These are phyloP conservation scores for Triangularia verruculosa DNA, from an alignment of 2,329 filamentous ascomycete species.

Conservation along the genomic window DNA sequence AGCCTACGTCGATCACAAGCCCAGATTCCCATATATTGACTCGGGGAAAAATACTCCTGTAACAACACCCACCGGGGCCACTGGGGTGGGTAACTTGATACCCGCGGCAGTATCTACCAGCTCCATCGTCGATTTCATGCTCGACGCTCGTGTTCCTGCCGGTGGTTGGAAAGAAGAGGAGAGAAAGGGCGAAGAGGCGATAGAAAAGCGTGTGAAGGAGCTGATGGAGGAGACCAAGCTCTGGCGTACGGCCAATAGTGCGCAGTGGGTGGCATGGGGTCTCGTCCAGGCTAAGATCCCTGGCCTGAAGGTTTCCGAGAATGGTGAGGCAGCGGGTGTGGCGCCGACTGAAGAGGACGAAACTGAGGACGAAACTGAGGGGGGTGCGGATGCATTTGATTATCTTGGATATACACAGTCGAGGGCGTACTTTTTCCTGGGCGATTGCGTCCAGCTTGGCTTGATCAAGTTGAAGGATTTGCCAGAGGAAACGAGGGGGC, in stretches of 20 bases:
- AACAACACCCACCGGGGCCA: slow-evolving; percentile 48
- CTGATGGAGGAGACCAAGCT: slow-evolving; percentile 75
- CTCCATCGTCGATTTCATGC: slow-evolving; percentile 69
- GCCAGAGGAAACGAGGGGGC: slow-evolving; percentile 60
- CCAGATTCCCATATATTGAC: slow-evolving; percentile 55
- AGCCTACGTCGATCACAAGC: slow-evolving; percentile 80
- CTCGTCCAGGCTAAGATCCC: slow-evolving; percentile 90
- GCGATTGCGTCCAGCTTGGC: slow-evolving; percentile 76
- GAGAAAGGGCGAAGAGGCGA: slow-evolving; percentile 57
- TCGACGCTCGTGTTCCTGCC: slow-evolving; percentile 66
- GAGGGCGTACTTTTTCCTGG: slow-evolving; percentile 90
- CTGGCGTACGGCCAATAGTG: slow-evolving; percentile 85
- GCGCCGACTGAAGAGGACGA: slow-evolving; percentile 38
- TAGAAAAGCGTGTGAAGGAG: slow-evolving; percentile 65
- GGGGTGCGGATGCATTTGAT: slow-evolving; percentile 75
- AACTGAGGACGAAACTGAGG: slow-evolving; percentile 49
- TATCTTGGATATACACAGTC: slow-evolving; percentile 91
- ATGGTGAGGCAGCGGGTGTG: slow-evolving; percentile 28
- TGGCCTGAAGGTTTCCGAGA: slow-evolving; percentile 46
- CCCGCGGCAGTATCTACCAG: slow-evolving; percentile 40
- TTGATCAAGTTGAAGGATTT: slow-evolving; percentile 74
- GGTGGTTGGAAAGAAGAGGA: slow-evolving; percentile 61
- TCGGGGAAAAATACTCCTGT: slow-evolving; percentile 25
- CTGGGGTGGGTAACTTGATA: slow-evolving; percentile 29
- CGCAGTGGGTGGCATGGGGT: slow-evolving; percentile 93